Conservation (phyloP, 73 alveolate genomes). For the Blepharisma japonicum region DNA sequence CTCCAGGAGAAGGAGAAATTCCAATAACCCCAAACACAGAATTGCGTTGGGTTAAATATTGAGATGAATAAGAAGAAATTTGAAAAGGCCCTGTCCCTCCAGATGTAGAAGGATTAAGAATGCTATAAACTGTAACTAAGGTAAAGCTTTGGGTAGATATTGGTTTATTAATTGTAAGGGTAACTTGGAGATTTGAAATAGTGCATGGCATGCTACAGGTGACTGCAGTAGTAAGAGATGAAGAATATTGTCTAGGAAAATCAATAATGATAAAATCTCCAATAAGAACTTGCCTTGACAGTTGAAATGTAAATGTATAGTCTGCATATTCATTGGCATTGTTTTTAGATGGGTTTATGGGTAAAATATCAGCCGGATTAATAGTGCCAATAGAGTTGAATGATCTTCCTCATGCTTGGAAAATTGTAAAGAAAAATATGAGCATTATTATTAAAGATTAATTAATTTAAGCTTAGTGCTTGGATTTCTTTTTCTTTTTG, state of each 20-base stretch:
- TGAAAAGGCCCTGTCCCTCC: constrained; percentile 63
- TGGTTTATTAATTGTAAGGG: neutral
- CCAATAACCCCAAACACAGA: constrained; percentile 50
- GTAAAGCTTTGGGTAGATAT: neutral
- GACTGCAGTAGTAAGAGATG: no score
- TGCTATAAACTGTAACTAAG: neutral
- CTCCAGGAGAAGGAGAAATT: constrained; percentile 45
- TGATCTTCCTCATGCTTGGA: no score
- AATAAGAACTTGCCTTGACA: no score
- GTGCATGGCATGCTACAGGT: neutral
- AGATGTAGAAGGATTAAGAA: constrained; percentile 36
- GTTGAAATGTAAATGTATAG: constrained; percentile 6
- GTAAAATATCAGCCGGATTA: neutral
- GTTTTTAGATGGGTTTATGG: neutral
- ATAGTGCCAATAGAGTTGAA: neutral
- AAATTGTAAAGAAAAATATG: no score
- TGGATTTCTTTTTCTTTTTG: neutral
- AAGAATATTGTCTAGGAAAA: no score
- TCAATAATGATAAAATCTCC: no score
- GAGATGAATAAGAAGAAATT: constrained; percentile 35
- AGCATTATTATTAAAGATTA: no score
- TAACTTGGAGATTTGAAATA: neutral
- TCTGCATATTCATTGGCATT: neutral
- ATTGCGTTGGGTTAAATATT: constrained; percentile 43
- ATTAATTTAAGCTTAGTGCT: neutral